Percentiles rank a stretch among this genome's conserved stretches.
Evolutionary conservation across 2,329 filamentous ascomycete genomes (phyloP).

Genomic region (Neurospora crassa): DNA sequence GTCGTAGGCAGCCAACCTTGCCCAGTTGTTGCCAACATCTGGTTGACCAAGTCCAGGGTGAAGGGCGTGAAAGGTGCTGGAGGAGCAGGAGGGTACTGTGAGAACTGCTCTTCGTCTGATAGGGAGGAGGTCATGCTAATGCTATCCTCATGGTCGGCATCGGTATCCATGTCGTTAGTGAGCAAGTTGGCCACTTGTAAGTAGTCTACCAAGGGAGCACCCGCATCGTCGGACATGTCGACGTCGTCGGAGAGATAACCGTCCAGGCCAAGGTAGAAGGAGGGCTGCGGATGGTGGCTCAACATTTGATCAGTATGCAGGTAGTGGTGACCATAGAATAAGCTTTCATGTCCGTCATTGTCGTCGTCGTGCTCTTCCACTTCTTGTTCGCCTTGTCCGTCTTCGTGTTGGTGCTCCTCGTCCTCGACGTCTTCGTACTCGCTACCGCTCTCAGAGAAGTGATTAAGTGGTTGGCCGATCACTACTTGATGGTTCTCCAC

Average conservation of each 20-base stretch:
- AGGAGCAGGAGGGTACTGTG: background rate
- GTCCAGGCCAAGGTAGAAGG: slow-evolving; percentile 5
- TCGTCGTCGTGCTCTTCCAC: slow-evolving; percentile 4
- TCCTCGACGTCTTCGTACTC: slow-evolving; percentile 5
- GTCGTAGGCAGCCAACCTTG: background rate
- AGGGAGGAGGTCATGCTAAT: background rate
- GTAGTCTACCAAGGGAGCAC: slow-evolving; percentile 15
- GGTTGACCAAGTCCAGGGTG: background rate
- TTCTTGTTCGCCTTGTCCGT: slow-evolving; percentile 3
- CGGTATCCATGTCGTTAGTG: slow-evolving; percentile 16
- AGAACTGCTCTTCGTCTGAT: background rate
- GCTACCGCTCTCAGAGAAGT: background rate
- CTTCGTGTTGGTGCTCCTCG: slow-evolving; percentile 1
- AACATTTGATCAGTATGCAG: background rate
- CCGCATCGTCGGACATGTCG: slow-evolving; percentile 18
- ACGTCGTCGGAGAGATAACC: slow-evolving; percentile 15
- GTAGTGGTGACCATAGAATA: slow-evolving; percentile 2
- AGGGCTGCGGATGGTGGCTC: slow-evolving; percentile 2
- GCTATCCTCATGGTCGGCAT: slow-evolving; percentile 1
- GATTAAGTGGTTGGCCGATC: background rate
- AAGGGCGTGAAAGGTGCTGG: background rate
- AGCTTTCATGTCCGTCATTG: background rate
- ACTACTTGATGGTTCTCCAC: background rate
- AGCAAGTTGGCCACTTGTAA: slow-evolving; percentile 13
- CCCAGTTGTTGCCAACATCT: background rate